Conservation (phyloP, 306 rosid genomes). For the Prunus persica region DNA sequence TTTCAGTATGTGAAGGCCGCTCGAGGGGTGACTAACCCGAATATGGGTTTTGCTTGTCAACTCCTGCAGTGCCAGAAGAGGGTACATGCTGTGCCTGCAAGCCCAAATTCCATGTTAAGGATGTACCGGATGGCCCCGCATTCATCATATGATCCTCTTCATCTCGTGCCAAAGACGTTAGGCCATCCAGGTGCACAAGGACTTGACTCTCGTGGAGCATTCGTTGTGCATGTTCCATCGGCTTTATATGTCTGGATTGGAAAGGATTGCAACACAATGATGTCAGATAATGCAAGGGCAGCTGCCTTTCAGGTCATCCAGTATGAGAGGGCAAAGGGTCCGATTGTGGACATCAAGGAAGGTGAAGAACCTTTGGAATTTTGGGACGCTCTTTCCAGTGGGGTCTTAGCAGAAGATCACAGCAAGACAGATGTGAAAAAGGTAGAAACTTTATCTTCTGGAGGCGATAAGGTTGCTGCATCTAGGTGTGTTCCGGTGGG, state of each 20-base stretch:
- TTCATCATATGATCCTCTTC: slow-evolving; percentile 88
- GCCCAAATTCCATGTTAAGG: slow-evolving; percentile 77
- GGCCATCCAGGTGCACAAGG: slow-evolving; percentile 49
- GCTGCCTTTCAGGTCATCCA: slow-evolving; percentile 79
- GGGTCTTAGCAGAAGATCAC: slow-evolving; percentile 34
- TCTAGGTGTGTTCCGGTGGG: slow-evolving; percentile 13
- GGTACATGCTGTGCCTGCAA: slow-evolving; percentile 75
- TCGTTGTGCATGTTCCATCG: slow-evolving; percentile 73
- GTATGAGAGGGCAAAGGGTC: slow-evolving; percentile 70
- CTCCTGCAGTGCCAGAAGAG: slow-evolving; percentile 90
- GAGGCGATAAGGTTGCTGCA: slow-evolving; percentile 30
- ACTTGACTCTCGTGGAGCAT: slow-evolving; percentile 95
- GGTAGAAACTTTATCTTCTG: slow-evolving; percentile 21
- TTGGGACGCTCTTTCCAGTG: slow-evolving; percentile 65
- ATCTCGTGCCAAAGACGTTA: slow-evolving; percentile 78
- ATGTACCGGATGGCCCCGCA: slow-evolving; percentile 95
- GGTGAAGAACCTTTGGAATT: slow-evolving; percentile 73
- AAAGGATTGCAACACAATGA: slow-evolving; percentile 40
- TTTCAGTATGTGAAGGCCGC: slow-evolving; percentile 90
- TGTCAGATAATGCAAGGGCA: slow-evolving; percentile 55
- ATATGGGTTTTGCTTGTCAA: slow-evolving; percentile 92
- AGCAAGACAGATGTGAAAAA: slow-evolving; percentile 29
- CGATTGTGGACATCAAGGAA: slow-evolving; percentile 46
- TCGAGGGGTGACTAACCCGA: slow-evolving; percentile 86
- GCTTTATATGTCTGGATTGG: slow-evolving; percentile 87